Conservation (phyloP, 83 land plant species). For the Picea abies region DNA sequence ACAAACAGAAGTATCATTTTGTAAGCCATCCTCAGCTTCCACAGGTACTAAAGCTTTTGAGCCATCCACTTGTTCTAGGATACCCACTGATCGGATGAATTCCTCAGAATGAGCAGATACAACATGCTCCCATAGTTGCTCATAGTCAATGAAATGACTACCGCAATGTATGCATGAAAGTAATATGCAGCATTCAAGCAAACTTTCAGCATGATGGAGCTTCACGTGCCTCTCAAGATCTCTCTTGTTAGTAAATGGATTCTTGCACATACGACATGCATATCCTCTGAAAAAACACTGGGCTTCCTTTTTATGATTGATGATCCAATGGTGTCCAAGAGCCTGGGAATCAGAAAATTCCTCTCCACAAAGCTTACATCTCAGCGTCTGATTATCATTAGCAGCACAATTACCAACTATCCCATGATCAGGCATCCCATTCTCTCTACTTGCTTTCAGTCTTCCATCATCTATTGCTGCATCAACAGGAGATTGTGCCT, state of each 20-base stretch:
- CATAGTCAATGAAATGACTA: constrained; percentile 59
- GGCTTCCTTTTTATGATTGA: constrained; percentile 77
- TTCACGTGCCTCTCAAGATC: constrained; percentile 74
- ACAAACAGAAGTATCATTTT: background rate
- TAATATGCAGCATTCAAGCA: constrained; percentile 48
- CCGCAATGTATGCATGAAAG: constrained; percentile 76
- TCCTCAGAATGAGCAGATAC: constrained; percentile 60
- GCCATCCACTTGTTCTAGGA: background rate
- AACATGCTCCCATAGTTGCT: constrained; percentile 85
- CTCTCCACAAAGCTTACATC: constrained; percentile 67
- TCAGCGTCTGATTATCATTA: constrained; percentile 16
- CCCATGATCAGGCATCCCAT: background rate
- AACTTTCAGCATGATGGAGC: constrained; percentile 55
- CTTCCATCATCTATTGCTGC: constrained; percentile 2
- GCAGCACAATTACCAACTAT: constrained; percentile 12
- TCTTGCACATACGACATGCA: constrained; percentile 77
- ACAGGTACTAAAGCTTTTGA: background rate
- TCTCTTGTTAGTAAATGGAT: constrained; percentile 68
- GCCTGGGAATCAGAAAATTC: constrained; percentile 56
- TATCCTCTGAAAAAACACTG: constrained; percentile 83
- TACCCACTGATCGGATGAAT: constrained; percentile 33
- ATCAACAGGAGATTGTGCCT: constrained; percentile 15
- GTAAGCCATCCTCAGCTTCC: background rate
- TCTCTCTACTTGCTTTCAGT: constrained; percentile 7
- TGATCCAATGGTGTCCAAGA: constrained; percentile 74